Base-by-base conservation (phyloP, 78 protist genomes). In the Dictyostelium brefeldianum region DNA sequence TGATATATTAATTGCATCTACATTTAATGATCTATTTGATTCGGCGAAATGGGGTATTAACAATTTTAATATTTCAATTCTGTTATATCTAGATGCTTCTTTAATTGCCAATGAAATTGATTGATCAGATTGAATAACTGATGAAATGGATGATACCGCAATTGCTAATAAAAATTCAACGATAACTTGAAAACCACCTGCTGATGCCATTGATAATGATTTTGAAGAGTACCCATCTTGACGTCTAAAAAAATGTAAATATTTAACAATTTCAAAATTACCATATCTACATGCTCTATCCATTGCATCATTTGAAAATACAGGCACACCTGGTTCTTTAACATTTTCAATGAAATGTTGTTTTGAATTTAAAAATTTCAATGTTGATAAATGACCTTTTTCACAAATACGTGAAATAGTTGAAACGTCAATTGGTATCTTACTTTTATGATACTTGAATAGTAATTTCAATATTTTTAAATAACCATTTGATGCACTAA, bases 231-330 rank as follows among this genome's bases (percentile, higher is more conserved):
- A 36, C 31, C 78, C n/a, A 65, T 22, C 47, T n/a, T 25, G 12
- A 64, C 47, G 17, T 10, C n/a, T 0, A 25, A 43, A 18, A 1
- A 31, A 14, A 47, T 74, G 62, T 20, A 65, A 22, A 17, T 22
- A 74, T 47, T 74, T 74, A 12, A 74, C 80, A n/a, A 74, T 74
- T 14, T 74, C 59, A 8, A 74, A 31, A 36, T 74, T n/a, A 11
- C 80, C 80, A 22, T 8, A 31, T 47, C 25, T 47, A 47, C 41
- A 47, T 22, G 80, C 80, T 25, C 47, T 47, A 41, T 74, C 80
- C 57, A 74, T 74, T 74, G 80, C 51, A 74, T 36, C 57, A 7
- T 6, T 25, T n/a, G 70, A 25, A 10, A 25, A 62, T 10, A 62
- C 27, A 36, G 43, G 2, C 2, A 36, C 43, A 36, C 43, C 43